A percentile compares a stretch with the other conserved stretches of the same genome.
Evolutionary conservation across 2,329 filamentous ascomycete species (phyloP).

Genomic region (Sclerotinia nivalis): DNA sequence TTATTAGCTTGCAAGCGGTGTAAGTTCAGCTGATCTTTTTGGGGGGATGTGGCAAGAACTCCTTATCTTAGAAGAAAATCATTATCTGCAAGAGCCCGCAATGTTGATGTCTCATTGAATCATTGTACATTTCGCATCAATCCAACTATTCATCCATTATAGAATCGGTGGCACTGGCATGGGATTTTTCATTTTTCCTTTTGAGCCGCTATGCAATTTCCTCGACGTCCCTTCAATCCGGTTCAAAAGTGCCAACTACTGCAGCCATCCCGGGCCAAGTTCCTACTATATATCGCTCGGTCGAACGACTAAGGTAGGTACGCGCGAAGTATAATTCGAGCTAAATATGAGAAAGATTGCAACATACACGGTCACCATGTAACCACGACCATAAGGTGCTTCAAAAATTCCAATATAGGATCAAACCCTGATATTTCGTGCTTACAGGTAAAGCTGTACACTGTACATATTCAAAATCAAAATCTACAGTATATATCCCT

Average conservation of each 20-base stretch:
- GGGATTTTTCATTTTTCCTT: background rate
- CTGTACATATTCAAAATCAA: background rate
- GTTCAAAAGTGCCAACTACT: background rate
- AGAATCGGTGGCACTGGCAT: too few species aligned
- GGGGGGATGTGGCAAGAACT: background rate
- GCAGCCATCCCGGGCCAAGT: slow-evolving; percentile 5
- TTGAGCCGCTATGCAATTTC: slow-evolving; percentile 10
- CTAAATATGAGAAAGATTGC: background rate
- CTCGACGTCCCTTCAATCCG: background rate
- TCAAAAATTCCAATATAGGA: background rate
- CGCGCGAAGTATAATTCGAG: slow-evolving; percentile 1
- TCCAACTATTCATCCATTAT: background rate
- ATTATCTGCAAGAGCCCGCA: background rate
- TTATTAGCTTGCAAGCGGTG: background rate
- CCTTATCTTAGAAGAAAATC: background rate
- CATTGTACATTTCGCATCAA: background rate
- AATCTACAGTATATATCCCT: background rate
- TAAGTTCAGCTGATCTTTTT: background rate
- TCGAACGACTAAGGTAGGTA: slow-evolving; percentile 2
- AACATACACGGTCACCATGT: background rate
- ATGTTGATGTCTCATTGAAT: background rate
- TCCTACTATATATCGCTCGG: background rate
- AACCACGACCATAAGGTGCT: background rate
- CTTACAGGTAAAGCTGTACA: background rate
- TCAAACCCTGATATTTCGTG: background rate